Conservation (phyloP, 768 basidiomycete genomes). For the Polyporus arcularius region DNA sequence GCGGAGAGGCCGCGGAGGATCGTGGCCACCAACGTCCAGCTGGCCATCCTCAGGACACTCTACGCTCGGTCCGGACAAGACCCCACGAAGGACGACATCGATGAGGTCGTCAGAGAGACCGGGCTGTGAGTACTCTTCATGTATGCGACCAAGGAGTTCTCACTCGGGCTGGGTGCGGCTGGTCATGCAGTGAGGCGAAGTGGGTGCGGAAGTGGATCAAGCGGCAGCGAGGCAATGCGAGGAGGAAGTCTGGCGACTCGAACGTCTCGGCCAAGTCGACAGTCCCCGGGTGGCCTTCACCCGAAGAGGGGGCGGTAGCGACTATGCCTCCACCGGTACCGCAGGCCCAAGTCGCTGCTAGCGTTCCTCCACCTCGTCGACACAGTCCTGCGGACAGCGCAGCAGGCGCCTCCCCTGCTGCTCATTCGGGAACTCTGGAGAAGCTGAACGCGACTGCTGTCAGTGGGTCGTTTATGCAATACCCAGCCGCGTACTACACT, state of each 20-base stretch:
- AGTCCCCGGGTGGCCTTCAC: not conserved
- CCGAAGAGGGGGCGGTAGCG: not conserved
- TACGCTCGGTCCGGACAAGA: slow-evolving; percentile 11
- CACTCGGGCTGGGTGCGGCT: not conserved
- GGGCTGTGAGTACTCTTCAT: slow-evolving; percentile 20
- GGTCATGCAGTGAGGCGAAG: slow-evolving; percentile 12
- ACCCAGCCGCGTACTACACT: too few relatives aligned
- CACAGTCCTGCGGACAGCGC: too few relatives aligned
- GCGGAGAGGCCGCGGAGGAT: slow-evolving; percentile 1
- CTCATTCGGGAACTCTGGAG: too few relatives aligned
- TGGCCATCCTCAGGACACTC: slow-evolving; percentile 9
- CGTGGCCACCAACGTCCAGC: slow-evolving; percentile 15
- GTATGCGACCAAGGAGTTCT: too few relatives aligned
- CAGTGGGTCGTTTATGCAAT: too few relatives aligned
- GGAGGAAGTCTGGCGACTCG: not conserved
- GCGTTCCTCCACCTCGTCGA: too few relatives aligned
- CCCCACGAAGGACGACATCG: slow-evolving; percentile 16
- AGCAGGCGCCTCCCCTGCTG: too few relatives aligned
- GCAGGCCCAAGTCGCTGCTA: not conserved
- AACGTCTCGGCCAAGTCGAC: not conserved
- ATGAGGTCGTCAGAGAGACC: slow-evolving; percentile 14
- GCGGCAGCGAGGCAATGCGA: slow-evolving; percentile 11
- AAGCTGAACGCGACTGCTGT: too few relatives aligned
- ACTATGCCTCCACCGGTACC: not conserved
- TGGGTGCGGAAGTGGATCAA: slow-evolving; percentile 28